Base-by-base conservation (phyloP, 2,329 filamentous ascomycete species). In the Beauveria rudraprayagi region DNA sequence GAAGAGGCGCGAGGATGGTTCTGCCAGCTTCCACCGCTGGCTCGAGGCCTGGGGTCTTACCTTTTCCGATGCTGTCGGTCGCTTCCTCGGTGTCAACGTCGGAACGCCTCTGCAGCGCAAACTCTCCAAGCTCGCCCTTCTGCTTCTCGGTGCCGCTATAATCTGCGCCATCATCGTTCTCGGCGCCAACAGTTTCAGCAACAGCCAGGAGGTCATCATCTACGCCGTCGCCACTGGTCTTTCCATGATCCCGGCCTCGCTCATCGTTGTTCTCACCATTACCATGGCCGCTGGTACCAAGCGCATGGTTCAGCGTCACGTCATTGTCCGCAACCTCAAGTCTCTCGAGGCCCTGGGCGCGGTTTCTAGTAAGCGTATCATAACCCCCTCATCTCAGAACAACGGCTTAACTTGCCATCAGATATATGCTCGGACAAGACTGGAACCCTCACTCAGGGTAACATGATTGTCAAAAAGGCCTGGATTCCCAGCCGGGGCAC, bases 31-130 rank as follows among this genome's bases (percentile, higher is more conserved):
- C 48, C 69, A 64, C 24, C 71, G 70, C 34, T 72, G 71, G 63
- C 56, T 72, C 34, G 65, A 76, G 57, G 73, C 75, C 1, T 76
- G 72, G 72, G 67, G 68, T 0, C 64, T 77, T 40, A 78, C 76
- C 6, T 65, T 70, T 7, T 68, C 67, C 8, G 69, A 73, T 58
- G 72, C 72, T 19, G 65, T 73, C 53, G 76, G 76, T 22, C 72
- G 77, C 64, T 78, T 82, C 68, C 80, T 83, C 56, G 81, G 76
- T 53, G 70, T 78, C 62, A 74, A 72, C 44, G 74, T 84, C 37
- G 87, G 87, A 44, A 90, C 87, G 14, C 88, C 88, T 1, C 76
- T 91, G 37, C 86, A 89, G 70, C 82, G 81, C 66, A 89, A 87
- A 70, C 75, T 90, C 53, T 87, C 84, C 67, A 86, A 88, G 71